A percentile compares a stretch with the other conserved stretches of the same genome.
Conservation (phyloP, 2,329 filamentous ascomycete species). For the Cercospora zeina region DNA sequence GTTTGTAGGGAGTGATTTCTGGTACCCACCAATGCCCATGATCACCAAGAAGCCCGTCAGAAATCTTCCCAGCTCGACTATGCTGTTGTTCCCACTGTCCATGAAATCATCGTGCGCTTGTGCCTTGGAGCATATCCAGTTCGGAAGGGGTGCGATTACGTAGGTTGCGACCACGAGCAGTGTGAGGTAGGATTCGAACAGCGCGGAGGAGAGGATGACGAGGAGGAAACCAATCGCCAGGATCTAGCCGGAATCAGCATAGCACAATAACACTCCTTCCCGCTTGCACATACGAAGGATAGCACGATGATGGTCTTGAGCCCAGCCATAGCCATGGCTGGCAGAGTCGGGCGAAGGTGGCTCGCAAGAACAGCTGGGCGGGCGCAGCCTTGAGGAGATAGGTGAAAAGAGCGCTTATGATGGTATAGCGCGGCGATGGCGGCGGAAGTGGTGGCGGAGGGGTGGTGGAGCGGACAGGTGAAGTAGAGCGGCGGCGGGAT, state of each 20-base stretch:
- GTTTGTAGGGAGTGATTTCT: neutral
- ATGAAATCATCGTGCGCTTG: conserved; percentile 95
- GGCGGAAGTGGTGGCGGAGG: neutral
- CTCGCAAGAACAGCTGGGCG: neutral
- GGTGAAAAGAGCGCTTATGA: too few species aligned
- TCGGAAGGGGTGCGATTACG: conserved; percentile 87
- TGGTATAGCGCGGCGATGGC: neutral
- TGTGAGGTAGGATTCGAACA: conserved; percentile 93
- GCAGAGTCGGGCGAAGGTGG: conserved; percentile 12
- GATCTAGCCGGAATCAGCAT: conserved; percentile 55
- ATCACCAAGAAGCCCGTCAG: conserved; percentile 92
- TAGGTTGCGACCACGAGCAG: conserved; percentile 95
- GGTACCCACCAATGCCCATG: conserved; percentile 86
- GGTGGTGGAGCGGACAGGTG: neutral
- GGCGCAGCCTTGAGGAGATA: neutral
- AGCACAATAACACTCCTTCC: conserved; percentile 17
- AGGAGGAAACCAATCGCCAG: conserved; percentile 98
- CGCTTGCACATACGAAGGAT: conserved; percentile 69
- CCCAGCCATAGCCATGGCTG: conserved; percentile 65
- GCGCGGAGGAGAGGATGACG: conserved; percentile 94
- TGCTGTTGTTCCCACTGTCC: conserved; percentile 75
- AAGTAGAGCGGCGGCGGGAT: neutral
- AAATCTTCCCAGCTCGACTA: conserved; percentile 93
- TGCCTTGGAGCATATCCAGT: conserved; percentile 90
- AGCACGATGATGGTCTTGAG: conserved; percentile 99